Conservation (phyloP, 257 asterid species). For the Solanum acaule region DNA sequence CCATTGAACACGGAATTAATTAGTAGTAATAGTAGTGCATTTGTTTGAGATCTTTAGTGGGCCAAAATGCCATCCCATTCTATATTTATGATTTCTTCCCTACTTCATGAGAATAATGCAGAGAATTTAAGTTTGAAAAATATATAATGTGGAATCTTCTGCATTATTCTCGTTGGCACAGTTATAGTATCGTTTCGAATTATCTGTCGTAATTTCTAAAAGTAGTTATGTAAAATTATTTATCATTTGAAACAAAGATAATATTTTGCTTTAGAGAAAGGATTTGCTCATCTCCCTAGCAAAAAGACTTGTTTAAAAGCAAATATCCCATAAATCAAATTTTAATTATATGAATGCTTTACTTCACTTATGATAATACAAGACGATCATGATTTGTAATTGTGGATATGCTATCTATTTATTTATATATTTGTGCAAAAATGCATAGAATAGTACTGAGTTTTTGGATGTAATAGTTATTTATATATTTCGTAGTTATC, state of each 20-base stretch:
- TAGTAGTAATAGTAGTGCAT: not conserved
- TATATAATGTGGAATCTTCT: not conserved
- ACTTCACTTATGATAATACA: not conserved
- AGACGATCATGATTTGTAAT: not conserved
- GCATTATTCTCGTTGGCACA: not conserved
- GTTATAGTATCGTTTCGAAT: not conserved
- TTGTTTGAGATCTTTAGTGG: not conserved
- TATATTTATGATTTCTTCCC: not conserved
- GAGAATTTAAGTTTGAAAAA: not conserved
- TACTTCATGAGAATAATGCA: not conserved
- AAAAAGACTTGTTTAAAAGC: not conserved
- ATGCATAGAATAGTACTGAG: too few relatives aligned
- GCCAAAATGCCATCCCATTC: not conserved
- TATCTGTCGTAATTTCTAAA: not conserved
- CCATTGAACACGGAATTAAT: not conserved
- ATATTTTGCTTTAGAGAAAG: not conserved
- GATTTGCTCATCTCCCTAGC: not conserved
- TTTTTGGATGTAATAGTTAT: not conserved
- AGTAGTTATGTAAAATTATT: not conserved
- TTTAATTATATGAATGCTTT: not conserved
- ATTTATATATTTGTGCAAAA: not conserved
- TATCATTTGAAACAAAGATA: not conserved
- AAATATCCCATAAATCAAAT: not conserved
- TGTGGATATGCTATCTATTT: not conserved
- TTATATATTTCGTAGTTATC: not conserved